Conservation (phyloP, 1,139 yeast genomes). For the Hansenula sp. region DNA sequence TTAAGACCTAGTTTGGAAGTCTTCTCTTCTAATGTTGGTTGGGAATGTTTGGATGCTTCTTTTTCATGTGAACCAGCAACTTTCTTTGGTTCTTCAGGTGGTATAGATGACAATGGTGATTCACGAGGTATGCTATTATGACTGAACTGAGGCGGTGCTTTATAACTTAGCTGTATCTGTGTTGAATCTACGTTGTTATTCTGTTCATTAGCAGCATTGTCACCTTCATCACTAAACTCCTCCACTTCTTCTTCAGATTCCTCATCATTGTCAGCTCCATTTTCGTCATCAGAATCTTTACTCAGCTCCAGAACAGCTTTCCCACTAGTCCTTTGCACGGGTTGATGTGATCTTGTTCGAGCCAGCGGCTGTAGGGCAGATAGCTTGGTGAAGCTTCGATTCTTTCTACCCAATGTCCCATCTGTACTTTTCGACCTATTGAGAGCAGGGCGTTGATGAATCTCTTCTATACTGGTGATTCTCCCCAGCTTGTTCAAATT, state of each 20-base stretch:
- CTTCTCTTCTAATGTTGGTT: not conserved
- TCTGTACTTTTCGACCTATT: constrained; percentile 22
- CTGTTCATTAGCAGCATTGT: constrained; percentile 7
- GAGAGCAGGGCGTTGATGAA: constrained; percentile 14
- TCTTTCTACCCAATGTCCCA: constrained; percentile 12
- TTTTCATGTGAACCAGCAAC: not conserved
- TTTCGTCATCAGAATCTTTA: constrained; percentile 22
- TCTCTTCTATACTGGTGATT: constrained; percentile 15
- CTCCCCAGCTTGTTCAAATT: constrained; percentile 21
- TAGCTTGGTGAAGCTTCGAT: constrained; percentile 19
- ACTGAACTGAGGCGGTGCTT: constrained; percentile 22
- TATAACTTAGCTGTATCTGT: constrained; percentile 15
- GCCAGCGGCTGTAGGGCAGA: constrained; percentile 17
- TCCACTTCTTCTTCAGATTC: constrained; percentile 33
- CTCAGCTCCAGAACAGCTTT: constrained; percentile 20
- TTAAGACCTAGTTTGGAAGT: not conserved
- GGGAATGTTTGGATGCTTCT: not conserved
- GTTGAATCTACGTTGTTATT: not conserved
- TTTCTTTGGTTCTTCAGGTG: not conserved
- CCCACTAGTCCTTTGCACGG: constrained; percentile 6
- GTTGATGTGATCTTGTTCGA: constrained; percentile 19
- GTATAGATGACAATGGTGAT: constrained; percentile 8
- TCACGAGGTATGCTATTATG: constrained; percentile 11
- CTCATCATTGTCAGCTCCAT: constrained; percentile 25
- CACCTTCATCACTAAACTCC: constrained; percentile 32